Evolutionary conservation across 2,329 filamentous ascomycete genomes (phyloP), one percentile per base, ranked within the genome.

Genomic region (Arachnomyces sp.): DNA sequence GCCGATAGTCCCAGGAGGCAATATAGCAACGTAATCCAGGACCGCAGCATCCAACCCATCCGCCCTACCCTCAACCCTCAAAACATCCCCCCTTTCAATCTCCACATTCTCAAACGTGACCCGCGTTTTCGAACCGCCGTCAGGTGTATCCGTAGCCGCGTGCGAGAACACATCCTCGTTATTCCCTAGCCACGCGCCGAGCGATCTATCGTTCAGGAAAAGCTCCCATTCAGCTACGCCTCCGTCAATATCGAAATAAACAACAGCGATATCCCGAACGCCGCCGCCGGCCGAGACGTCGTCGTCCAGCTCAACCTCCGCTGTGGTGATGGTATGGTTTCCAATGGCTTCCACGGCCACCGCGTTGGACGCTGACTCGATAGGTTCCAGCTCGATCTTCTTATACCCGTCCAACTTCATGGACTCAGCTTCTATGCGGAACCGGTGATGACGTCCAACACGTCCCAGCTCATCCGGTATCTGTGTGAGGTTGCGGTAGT

Each of bases 361-460:
- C n/a, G n/a, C n/a, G n/a, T n/a, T n/a, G n/a, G 76, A 80, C 0
- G 80, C 80, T 0, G 73, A 67, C 46, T 82, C 74, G 39, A 74
- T 75, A 0, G 80, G 81, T 7, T 53, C 67, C 1, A 82, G 76
- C 1, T 52, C 46, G 16, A 74, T 72, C 0, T 62, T 45, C 39
- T 66, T 58, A 59, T 84, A 85, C 0, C 76, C 76, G 4, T 67
- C 61, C 1, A 84, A 63, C 0, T 59, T 48, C 80, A 85, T 83
- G 39, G 61, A 62, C 59, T 84, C 81, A 1, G 80, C 80, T 63
- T 84, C 81, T 34, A 85, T 72, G n/a, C 81, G 73, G n/a, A n/a
- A n/a, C 58, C 73, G 79, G 0, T 72, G 71, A 55, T 85, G 74
- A 43, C 76, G 65, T 1, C 72, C 70, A 0, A 84, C 79, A 7